Evolutionary conservation across 768 basidiomycete species (phyloP), one percentile per base, ranked within the genome.

Genomic region (Mycena latifolia): DNA sequence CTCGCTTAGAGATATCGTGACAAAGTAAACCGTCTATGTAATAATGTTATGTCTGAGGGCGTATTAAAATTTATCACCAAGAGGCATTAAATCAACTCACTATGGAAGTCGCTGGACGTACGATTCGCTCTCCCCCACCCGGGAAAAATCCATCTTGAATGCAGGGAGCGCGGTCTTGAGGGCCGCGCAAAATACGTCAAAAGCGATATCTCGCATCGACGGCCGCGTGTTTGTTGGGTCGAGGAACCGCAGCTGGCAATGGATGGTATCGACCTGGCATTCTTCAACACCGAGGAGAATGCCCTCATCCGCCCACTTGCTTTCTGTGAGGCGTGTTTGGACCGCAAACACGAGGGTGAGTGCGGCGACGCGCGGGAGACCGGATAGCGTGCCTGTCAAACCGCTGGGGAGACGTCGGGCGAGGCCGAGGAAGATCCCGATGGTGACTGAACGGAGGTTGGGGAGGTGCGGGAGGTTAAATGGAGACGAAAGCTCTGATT

Each of bases 331-430:
- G 22, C 55, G 66, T 8, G 3, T 43, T 20, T 63, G 29, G 45
- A 68, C 43, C 6, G 22, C 45, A 27, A 60, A 68, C 1, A 53
- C 6, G 45, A 68, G 3, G 31, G 66, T 63, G 17, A 68, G 53
- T 4, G 57, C 9, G 10, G 33, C 33, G 37, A 37, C 37, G 3
- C 22, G 41, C 3, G 63, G 58, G 25, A 69, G 54, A 28, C n/a
- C 45, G 6, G n/a, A 27, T 18, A 69, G 58, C 20, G 59, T 65
- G 12, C 50, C n/a, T 7, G 41, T 24, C 14, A 69, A 29, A 0
- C 67, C 67, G 11, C 24, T 18, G 12, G 67, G 67, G 2, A 65
- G 24, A 33, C 14, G 12, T 15, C 37, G 55, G 8, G 47, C 25
- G 29, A 62, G 41, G 24, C 50, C 55, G 14, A 25, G 50, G 39